Base-by-base conservation (phyloP, 2,329 filamentous ascomycete genomes). In the Leptographium flavum region DNA sequence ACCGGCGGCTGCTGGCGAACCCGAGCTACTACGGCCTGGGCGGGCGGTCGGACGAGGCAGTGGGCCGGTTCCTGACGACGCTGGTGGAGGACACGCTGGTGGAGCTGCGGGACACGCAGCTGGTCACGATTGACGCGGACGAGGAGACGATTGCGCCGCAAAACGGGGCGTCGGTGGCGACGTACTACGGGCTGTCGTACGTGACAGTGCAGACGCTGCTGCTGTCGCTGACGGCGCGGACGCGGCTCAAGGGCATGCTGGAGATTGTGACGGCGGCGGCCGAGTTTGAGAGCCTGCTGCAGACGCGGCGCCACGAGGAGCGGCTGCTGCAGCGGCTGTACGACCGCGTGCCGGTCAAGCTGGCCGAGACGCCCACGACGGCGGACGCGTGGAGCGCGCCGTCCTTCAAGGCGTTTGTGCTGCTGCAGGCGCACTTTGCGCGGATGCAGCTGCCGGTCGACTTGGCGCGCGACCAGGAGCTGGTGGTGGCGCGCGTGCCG, bases 201-300 rank as follows among this genome's bases (percentile, higher is more conserved):
- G 85, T 94, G 61, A 98, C 92, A 3, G 98, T 98, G 88, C 90
- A 98, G 66, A 98, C 92, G 0, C 90, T 98, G 71, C 70, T 98
- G 43, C 71, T 98, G 46, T 98, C 92, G 14, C 73, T 98, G 39
- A 88, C 79, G 45, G 79, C 79, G 36, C 82, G 82, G 54, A 96
- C 88, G 4, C 96, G 94, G 69, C 77, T 98, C 52, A 98, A 98
- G 73, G 87, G 87, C 39, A 88, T 98, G 37, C 71, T 98, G 45
- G 92, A 98, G 63, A 96, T 98, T 55, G 81, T 96, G 49, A 95
- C 92, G 1, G 94, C 92, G 1, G 93, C 93, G 5, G 93, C 87
- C 2, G 92, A 98, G 59, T 98, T 96, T 49, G 93, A 98, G 62
- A 76, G 82, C 6, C 87, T 98, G 6, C 87, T 98, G 47, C 92